Evolutionary conservation across 495 filamentous ascomycete genomes (phyloP), one percentile per base, ranked within the genome.

Genomic region (Aspergillus asperescens): DNA sequence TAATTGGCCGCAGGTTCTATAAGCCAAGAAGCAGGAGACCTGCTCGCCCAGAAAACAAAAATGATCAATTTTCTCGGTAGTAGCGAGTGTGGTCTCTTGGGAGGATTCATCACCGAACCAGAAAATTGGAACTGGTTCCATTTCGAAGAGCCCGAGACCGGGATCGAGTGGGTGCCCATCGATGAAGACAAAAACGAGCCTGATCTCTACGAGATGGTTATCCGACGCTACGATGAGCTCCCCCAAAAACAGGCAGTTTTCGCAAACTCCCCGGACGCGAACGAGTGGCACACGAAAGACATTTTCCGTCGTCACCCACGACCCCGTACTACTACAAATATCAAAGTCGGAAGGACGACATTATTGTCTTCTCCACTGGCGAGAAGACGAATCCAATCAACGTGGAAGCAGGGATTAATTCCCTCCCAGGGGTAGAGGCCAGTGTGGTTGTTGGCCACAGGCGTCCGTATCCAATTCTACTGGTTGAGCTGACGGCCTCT

Each of bases 331-430:
- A 73, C 42, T 83, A 74, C 77, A 64, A 65, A 19, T 81, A 78
- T 44, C 56, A 63, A 24, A 77, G 80, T 5, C 68, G 81, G 7
- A 64, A 62, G 12, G 82, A 86, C 55, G 81, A 82, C 61, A 65
- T 84, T 48, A 75, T 84, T 25, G 79, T 83, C 9, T 75, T 84
- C 50, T 77, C 74, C 1, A 82, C 76, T 56, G 81, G 78, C 18
- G 79, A 83, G 64, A 86, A 83, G 61, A 59, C 81, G 5, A 82
- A 83, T 54, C 80, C 81, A 1, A 62, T 80, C 6, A 62, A 63
- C 4, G 69, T 83, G 16, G 81, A 86, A 54, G 53, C 60, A 7
- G 63, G 56, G 3, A 48, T 86, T 15, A 48, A 54, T 25, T 62
- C 52, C 7, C 72, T 79, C 44, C 68, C 77, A 0, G 52, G 62